A percentile compares a stretch with the other conserved stretches of the same genome.
phyloP scores from a whole-genome alignment of 495 filamentous ascomycete species.

The Xylaria longipes region DNA sequence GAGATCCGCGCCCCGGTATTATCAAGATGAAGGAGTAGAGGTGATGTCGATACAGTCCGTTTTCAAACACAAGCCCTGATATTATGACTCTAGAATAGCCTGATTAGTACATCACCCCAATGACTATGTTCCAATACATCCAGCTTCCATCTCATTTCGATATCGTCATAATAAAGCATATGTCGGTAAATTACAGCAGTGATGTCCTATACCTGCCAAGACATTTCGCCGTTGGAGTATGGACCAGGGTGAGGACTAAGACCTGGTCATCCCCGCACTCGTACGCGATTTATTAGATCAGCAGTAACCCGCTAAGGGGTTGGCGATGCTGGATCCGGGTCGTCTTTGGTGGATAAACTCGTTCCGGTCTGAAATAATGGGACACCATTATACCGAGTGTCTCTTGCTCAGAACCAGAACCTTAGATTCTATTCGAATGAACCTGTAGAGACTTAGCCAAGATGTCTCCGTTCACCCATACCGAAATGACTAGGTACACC shows the following conservation, averaged over 20 bases:
- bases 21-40: not conserved
- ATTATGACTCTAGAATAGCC: not conserved
- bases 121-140: not conserved
- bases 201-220: conserved; percentile 5
- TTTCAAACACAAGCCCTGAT: not conserved
- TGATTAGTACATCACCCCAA: not conserved
- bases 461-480: not conserved
- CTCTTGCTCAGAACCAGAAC: not conserved
- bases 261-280: conserved; percentile 10
- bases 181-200: not conserved
- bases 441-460: not conserved
- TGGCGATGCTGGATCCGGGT: not conserved
- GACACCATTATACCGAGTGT: conserved; percentile 22
- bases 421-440: not conserved
- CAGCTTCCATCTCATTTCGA: not conserved
- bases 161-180: conserved; percentile 5
- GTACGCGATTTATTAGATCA: not conserved
- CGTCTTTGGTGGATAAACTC: conserved; percentile 30
- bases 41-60: not conserved
- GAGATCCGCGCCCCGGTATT: conserved; percentile 7
- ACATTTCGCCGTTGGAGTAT: not conserved
- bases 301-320: not conserved
- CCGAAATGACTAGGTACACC: not conserved
- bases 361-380: not conserved
- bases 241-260: not conserved